phyloP scores from a whole-genome alignment of 805 yeast genomes.

The Saccharomycopsis sp. region DNA sequence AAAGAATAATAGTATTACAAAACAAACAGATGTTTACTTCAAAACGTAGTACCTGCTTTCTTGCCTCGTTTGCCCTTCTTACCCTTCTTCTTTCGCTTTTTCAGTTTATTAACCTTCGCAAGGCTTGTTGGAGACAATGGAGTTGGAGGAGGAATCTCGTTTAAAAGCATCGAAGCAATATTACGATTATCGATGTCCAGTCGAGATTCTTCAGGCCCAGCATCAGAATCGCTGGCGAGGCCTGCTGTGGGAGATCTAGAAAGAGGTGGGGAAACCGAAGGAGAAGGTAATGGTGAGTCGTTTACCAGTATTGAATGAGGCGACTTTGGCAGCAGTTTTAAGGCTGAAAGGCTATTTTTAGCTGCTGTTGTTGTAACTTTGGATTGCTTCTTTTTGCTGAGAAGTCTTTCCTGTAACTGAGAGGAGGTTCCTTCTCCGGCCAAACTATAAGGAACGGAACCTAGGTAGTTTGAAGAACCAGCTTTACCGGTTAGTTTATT shows the following conservation, averaged over 20 bases:
- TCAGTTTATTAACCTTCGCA: too few species aligned
- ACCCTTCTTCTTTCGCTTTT: slow-evolving; percentile 2
- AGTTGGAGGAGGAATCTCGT: too few species aligned
- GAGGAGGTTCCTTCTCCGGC: not conserved
- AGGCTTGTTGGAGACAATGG: too few species aligned
- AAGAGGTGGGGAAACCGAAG: too few species aligned
- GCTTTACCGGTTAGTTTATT: slow-evolving; percentile 2
- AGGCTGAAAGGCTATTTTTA: too few species aligned
- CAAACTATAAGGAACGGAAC: not conserved
- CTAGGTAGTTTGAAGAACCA: not conserved
- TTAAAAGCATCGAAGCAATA: too few species aligned
- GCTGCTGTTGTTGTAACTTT: not conserved
- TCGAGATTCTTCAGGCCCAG: too few species aligned
- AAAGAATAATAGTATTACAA: not conserved
- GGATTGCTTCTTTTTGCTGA: not conserved
- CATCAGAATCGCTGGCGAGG: too few species aligned
- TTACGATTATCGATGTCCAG: too few species aligned
- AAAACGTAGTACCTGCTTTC: slow-evolving; percentile 13
- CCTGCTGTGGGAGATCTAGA: too few species aligned
- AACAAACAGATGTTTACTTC: too few species aligned
- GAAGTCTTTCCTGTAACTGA: not conserved
- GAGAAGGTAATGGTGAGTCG: not conserved
- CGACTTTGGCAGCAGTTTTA: not conserved
- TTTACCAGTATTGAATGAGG: too few species aligned
- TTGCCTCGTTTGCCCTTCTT: slow-evolving; percentile 8